A percentile compares a stretch with the other conserved stretches of the same genome.
These are phyloP conservation scores for Gossypium longicalyx DNA, from an alignment of 345 rosid genomes.

Conservation along the genomic window DNA sequence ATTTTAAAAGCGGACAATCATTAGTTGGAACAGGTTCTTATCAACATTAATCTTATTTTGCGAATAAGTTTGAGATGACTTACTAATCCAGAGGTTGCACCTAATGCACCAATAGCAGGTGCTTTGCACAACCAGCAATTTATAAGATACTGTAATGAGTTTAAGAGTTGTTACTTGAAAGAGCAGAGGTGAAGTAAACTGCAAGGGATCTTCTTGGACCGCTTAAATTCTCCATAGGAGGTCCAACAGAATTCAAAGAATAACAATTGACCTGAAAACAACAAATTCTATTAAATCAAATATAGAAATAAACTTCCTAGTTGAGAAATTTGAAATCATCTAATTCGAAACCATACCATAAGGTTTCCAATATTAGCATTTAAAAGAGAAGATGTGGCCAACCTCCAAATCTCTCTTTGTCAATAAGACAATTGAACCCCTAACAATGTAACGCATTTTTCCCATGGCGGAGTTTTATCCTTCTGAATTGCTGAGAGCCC, in stretches of 20 bases:
- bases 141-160: conserved; percentile 3
- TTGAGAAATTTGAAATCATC: neutral
- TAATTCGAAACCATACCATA: conserved; percentile 46
- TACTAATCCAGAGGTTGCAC: conserved; percentile 83
- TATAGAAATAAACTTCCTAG: no score
- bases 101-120: conserved; percentile 87
- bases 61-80: conserved; percentile 19
- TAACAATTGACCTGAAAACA: conserved; percentile 67
- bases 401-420: conserved; percentile 87
- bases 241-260: conserved; percentile 85
- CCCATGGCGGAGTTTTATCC: no score
- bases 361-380: conserved; percentile 81
- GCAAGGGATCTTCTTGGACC: conserved; percentile 22
- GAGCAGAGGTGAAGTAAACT: no score
- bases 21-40: neutral
- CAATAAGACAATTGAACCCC: conserved; percentile 55
- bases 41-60: neutral
- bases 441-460: no score
- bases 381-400: conserved; percentile 65
- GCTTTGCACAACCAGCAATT: conserved; percentile 64
- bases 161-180: no score
- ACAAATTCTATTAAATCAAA: conserved; percentile 15
- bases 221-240: conserved; percentile 56
- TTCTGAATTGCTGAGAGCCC: no score
- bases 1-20: neutral